A percentile compares a stretch with the other conserved stretches of the same genome.
phyloP scores from a whole-genome alignment of 805 yeast species.

The Grigorovia jiainica region DNA sequence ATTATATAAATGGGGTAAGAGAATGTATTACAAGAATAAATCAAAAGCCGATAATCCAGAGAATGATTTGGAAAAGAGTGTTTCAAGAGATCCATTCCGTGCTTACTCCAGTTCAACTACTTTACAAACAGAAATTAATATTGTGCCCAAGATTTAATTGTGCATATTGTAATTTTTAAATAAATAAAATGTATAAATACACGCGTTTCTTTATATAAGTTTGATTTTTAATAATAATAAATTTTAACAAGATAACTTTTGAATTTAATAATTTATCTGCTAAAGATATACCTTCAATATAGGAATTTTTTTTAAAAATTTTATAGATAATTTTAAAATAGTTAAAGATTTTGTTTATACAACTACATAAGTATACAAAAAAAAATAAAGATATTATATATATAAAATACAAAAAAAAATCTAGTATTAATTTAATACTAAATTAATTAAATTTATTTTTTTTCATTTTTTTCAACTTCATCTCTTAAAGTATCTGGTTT shows the following conservation, averaged over 20 bases:
- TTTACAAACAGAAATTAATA: slow-evolving; percentile 17
- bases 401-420: background rate
- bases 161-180: background rate
- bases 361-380: slow-evolving; percentile 1
- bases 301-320: too few species aligned
- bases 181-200: background rate
- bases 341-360: background rate
- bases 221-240: too few species aligned
- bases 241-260: too few species aligned
- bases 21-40: slow-evolving; percentile 39
- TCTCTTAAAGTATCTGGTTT: slow-evolving; percentile 66
- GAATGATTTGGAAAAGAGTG: slow-evolving; percentile 45
- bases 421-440: background rate
- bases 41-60: slow-evolving; percentile 47
- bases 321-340: too few species aligned
- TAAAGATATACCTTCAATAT: too few species aligned
- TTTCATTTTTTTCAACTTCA: slow-evolving; percentile 24
- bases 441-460: background rate
- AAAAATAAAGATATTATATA: too few species aligned
- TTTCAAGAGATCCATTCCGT: slow-evolving; percentile 45
- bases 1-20: slow-evolving; percentile 55
- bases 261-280: too few species aligned
- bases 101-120: slow-evolving; percentile 48
- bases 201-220: too few species aligned
- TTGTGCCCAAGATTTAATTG: slow-evolving; percentile 5